Evolutionary conservation across 106 monocot species (phyloP).

Genomic region (Vanilla planifolia): DNA sequence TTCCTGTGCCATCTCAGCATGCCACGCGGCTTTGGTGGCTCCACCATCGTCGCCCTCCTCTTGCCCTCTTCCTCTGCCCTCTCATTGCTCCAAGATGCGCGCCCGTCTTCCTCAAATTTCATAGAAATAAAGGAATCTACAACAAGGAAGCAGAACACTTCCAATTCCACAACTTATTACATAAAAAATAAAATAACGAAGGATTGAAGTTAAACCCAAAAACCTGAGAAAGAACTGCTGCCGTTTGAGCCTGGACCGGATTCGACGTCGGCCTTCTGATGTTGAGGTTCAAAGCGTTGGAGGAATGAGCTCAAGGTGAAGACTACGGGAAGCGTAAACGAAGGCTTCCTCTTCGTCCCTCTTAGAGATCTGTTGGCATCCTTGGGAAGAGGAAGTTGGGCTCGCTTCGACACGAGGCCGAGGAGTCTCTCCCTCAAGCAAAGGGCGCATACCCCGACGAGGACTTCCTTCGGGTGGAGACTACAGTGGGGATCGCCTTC

Average conservation of each 20-base stretch:
- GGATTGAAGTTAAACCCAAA: neutral
- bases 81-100: constrained; percentile 18
- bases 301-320: constrained; percentile 1
- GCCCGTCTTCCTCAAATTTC: constrained; percentile 15
- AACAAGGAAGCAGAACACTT: neutral
- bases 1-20: constrained; percentile 11
- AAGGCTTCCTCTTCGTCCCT: neutral
- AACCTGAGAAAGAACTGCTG: neutral
- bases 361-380: constrained; percentile 3
- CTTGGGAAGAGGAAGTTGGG: constrained; percentile 5
- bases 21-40: constrained; percentile 1
- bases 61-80: too few relatives aligned
- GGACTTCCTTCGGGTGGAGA: constrained; percentile 60
- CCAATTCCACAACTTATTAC: neutral
- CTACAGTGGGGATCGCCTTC: constrained; percentile 35
- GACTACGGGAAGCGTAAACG: neutral
- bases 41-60: constrained; percentile 1
- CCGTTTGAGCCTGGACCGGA: neutral
- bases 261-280: neutral
- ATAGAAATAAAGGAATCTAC: constrained; percentile 23
- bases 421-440: constrained; percentile 86
- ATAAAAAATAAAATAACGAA: neutral
- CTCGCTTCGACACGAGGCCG: constrained; percentile 46
- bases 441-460: constrained; percentile 69
- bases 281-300: neutral